Percentiles rank a stretch among this genome's conserved stretches.
These are phyloP conservation scores for Cordyceps militaris DNA, from an alignment of 2,329 filamentous ascomycete genomes.

Conservation along the genomic window DNA sequence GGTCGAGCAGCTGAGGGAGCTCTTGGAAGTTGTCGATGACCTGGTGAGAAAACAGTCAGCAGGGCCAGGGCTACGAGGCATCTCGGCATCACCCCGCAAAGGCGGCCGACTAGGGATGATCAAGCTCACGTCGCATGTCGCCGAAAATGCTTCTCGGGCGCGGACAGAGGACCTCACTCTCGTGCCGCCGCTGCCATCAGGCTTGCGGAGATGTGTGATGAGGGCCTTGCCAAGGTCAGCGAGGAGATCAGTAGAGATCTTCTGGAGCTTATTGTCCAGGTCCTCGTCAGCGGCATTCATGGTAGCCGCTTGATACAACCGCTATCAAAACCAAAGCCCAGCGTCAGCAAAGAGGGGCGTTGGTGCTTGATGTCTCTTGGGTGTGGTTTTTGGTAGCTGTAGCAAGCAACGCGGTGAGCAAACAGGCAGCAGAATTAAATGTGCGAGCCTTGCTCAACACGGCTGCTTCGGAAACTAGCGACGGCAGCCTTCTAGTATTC, in stretches of 20 bases:
- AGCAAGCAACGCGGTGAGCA: constrained; percentile 1
- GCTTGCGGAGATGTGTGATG: constrained; percentile 44
- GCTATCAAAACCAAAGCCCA: background rate
- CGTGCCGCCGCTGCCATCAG: constrained; percentile 35
- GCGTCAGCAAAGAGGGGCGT: background rate
- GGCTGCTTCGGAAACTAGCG: background rate
- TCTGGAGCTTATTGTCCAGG: constrained; percentile 55
- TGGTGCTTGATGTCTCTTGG: too few species aligned
- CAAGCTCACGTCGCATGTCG: constrained; percentile 38
- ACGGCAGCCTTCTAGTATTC: background rate
- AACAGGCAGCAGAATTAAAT: constrained; percentile 1
- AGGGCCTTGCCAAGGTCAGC: constrained; percentile 50
- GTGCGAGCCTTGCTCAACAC: background rate
- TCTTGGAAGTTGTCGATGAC: constrained; percentile 87
- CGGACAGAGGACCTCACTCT: constrained; percentile 43
- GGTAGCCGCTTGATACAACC: background rate
- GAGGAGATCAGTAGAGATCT: constrained; percentile 51
- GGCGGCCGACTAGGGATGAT: constrained; percentile 11
- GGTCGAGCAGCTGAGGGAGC: constrained; percentile 86
- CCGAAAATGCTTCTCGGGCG: constrained; percentile 39
- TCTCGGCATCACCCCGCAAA: background rate
- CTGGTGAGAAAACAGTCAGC: constrained; percentile 26
- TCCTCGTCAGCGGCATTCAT: constrained; percentile 59
- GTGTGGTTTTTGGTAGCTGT: too few species aligned
- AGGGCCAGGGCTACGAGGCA: background rate